Evolutionary conservation across 306 rosid genomes (phyloP), one percentile per base, ranked within the genome.

Genomic region (Dryas drummondii): DNA sequence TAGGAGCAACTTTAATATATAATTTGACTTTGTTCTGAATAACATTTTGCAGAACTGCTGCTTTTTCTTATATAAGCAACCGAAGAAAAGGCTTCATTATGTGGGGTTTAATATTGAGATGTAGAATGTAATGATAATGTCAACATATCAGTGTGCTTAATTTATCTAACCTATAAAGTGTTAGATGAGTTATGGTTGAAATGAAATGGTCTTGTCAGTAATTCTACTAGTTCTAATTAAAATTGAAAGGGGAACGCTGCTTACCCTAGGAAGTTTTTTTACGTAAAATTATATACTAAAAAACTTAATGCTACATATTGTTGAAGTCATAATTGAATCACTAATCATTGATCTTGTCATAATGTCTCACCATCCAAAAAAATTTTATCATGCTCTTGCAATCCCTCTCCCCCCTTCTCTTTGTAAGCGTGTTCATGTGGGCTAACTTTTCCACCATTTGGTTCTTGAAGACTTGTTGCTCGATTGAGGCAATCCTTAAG

Each of bases 401-500:
- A 41, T 41, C 50, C 58, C 17, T 61, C 32, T 49, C 1, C 7
- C 11, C 15, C 14, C 3, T 13, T 44, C 42, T 42, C 16, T 41
- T 52, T 47, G 50, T 44, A 8, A 51, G 26, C 27, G 17, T 50
- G 10, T 6, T 22, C 72, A 1, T 8, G 22, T 67, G 2, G 7
- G 68, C 72, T 82, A 75, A 90, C 83, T 62, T 81, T 4, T 51
- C 63, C 49, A 19, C 44, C 63, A 13, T 81, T 76, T 71, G 64
- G 62, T 83, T 85, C 68, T 60, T 84, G 78, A 66, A 91, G 98
- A 89, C 94, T 42, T 75, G 71, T 27, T 73, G 90, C 74, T 74
- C 90, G 1, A 73, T 69, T 6, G 85, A 77, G 82, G 87, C 75
- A 40, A 89, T 93, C 75, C 49, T 65, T 50, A 85, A 88, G 82